Percentiles rank a stretch among this genome's conserved stretches.
phyloP scores from a whole-genome alignment of 306 rosid genomes.

The Cucumis sativus region Cucumber_9930_V3 NC_026661.2:15198501-15199000 shows the following conservation, averaged over 20 bases:
- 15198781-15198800: constrained; percentile 36
- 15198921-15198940: constrained; percentile 88
- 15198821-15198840: constrained; percentile 70
- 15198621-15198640: neutral
- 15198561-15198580: too few species aligned
- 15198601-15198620: neutral
- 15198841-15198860: constrained; percentile 85
- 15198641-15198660: neutral
- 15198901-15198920: constrained; percentile 99
- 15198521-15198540: neutral
- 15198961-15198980: neutral
- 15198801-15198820: constrained; percentile 70
- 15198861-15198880: constrained; percentile 93
- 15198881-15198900: constrained; percentile 87
- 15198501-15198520: neutral
- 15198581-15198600: too few species aligned
- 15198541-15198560: neutral
- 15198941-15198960: constrained; percentile 49
- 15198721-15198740: neutral
- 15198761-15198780: neutral
- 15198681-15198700: neutral
- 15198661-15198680: neutral
- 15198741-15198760: neutral
- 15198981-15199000: too few species aligned
- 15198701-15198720: neutral